Evolutionary conservation across 306 rosid species (phyloP).

Genomic region (Trifolium repens): DNA sequence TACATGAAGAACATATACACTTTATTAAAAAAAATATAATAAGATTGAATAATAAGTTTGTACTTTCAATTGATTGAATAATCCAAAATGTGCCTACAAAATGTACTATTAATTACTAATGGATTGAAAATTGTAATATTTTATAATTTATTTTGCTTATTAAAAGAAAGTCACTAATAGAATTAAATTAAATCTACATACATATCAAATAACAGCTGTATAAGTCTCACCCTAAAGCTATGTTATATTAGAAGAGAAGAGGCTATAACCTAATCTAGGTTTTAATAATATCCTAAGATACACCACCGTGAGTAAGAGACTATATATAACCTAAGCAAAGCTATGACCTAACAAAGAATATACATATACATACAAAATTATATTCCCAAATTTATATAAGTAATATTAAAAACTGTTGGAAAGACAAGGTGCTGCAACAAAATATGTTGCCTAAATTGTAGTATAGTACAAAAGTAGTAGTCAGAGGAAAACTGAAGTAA

Average conservation of each 20-base stretch:
- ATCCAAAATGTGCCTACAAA: neutral
- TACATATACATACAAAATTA: neutral
- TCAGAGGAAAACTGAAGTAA: slow-evolving; percentile 14
- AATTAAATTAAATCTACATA: neutral
- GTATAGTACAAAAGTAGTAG: slow-evolving; percentile 22
- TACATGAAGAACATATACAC: too few species aligned
- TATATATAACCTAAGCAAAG: neutral
- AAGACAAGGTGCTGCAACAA: slow-evolving; percentile 4
- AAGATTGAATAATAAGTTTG: neutral
- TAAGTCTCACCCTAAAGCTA: neutral
- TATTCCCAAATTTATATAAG: slow-evolving; percentile 1
- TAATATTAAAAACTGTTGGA: neutral
- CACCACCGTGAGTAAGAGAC: slow-evolving; percentile 6
- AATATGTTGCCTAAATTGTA: neutral
- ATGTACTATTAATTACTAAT: neutral
- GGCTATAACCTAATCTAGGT: slow-evolving; percentile 14
- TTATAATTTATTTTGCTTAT: neutral
- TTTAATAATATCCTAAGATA: neutral
- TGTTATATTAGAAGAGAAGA: neutral
- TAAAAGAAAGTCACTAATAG: neutral
- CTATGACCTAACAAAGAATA: neutral
- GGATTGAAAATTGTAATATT: neutral
- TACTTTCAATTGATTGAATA: neutral
- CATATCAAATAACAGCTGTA: neutral
- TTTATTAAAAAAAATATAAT: too few species aligned